Evolutionary conservation across 805 yeast species (phyloP), one percentile per base, ranked within the genome.

Genomic region (Jamesozyma jinghongensis): DNA sequence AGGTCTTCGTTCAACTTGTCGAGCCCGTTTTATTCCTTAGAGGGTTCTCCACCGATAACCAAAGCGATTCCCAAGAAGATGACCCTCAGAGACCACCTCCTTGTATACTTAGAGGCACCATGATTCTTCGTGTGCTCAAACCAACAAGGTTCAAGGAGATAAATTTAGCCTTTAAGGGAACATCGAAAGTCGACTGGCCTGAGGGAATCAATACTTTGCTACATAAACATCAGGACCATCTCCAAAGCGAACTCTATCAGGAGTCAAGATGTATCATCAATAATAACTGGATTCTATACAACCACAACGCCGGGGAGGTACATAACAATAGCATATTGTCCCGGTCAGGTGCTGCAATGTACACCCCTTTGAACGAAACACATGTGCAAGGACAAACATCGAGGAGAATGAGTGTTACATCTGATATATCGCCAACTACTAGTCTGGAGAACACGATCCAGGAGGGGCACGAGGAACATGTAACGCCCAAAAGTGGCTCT

Each of bases 181-280:
- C 57, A 1, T 73, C 82, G 29, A 70, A 81, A 47, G 85, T 95
- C 0, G 95, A 87, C 44, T 87, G 96, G 96, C 96, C 96, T 2
- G 96, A 90, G 55, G 97, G 97, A 1, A 86, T 88, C 20, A 96
- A 97, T 1, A 95, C 95, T 0, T 82, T 81, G 54, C n/a, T 36
- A 14, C 3, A 31, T 13, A 26, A 31, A 14, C 31, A 35, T 16
- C 31, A 30, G 8, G 30, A n/a, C n/a, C n/a, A n/a, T n/a, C n/a
- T n/a, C n/a, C n/a, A n/a, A n/a, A n/a, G n/a, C 6, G 26, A 22
- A 22, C 26, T 7, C 6, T 22, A 22, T 44, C 55, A 59, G 32
- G 97, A 90, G 50, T 57, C 70, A 14, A 72, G 71, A 44, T 80
- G 73, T 38, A 54, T 87, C 16, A 71, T 84, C 22, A 70, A 74